Evolutionary conservation across 2,329 filamentous ascomycete genomes (phyloP), one percentile per base, ranked within the genome.

Genomic region (Fusarium drepaniforme): DNA sequence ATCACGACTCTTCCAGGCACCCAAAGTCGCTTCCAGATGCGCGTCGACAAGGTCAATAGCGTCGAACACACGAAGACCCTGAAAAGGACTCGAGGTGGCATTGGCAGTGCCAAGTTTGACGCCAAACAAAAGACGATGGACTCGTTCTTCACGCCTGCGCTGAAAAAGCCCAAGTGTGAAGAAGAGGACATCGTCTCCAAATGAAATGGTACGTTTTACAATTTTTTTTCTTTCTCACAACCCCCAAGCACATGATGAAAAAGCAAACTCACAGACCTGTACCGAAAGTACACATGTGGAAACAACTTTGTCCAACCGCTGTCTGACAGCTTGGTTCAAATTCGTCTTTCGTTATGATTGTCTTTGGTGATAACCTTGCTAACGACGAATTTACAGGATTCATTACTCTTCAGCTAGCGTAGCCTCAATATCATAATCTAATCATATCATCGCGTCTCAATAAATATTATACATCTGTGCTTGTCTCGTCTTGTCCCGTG

Each of bases 231-330:
- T 73, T 53, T 56, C 53, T 64, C 37, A 49, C 70, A 35, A 67
- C 30, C 23, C 64, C 71, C 74, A 80, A 79, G 78, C 79, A 74
- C 69, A 90, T 94, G 93, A 94, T 93, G 92, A 94, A 86, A 89
- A 83, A 85, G 80, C 85, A 88, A 87, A 85, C 90, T 93, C 93
- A 94, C 92, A 94, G 93, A 95, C 93, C 93, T 95, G 93, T 93
- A 93, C 93, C 88, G 92, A 94, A 93, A 81, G 79, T 80, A 78
- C 42, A 51, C 25, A 88, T 94, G 92, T 93, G 88, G 92, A 93
- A 88, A 86, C 82, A 86, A 85, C 85, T 90, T 92, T 90, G 91
- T 92, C 91, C 93, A 94, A 94, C 92, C 93, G 92, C 93, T 94
- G 91, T 94, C 92, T 94, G 92, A 94, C 77, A 80, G 77, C 78